Evolutionary conservation across 2,329 filamentous ascomycete species (phyloP), one percentile per base, ranked within the genome.

Genomic region (Mycosphaerelloides madeirae): DNA sequence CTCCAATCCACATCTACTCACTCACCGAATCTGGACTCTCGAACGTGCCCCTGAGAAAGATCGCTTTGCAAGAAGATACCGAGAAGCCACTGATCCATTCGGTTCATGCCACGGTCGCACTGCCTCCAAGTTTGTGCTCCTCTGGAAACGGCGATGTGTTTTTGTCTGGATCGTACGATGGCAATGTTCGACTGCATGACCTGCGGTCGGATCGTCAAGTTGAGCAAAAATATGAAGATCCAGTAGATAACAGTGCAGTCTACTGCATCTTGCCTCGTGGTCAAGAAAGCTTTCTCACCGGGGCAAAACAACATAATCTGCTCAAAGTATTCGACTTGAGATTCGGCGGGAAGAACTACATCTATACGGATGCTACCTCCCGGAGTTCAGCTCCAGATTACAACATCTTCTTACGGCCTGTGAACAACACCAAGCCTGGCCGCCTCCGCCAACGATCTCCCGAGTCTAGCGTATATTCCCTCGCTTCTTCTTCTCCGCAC

Each of bases 261-360:
- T 82, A 82, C 56, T 77, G 77, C 15, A 68, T 84, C 13, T 70
- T 77, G 1, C 65, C 74, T 1, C 73, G 81, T 39, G 77, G 77
- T 2, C 70, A 72, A 15, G 75, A 82, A 52, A 69, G 72, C 2
- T 73, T 84, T 43, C 58, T 82, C 7, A 76, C 74, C 9, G 80
- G 80, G 18, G 72, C 74, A 1, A 73, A 74, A 3, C 70, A 74
- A 38, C 76, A 83, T 59, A 75, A 72, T 34, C 68, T 81, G 39
- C 63, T 84, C 34, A 83, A 83, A 53, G 66, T 82, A 3, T 84
- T 81, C 52, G 80, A 84, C 53, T 58, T 84, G 33, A 77, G 80
- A 18, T 67, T 80, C 55, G 60, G 60, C 7, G 52, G 57, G 1
- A 61, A 59, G 36, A 54, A 54, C 44, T 64, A 64, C 48, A 52